Evolutionary conservation across 306 rosid species (phyloP), one percentile per base, ranked within the genome.

Genomic region (Spatholobus suberectus): DNA sequence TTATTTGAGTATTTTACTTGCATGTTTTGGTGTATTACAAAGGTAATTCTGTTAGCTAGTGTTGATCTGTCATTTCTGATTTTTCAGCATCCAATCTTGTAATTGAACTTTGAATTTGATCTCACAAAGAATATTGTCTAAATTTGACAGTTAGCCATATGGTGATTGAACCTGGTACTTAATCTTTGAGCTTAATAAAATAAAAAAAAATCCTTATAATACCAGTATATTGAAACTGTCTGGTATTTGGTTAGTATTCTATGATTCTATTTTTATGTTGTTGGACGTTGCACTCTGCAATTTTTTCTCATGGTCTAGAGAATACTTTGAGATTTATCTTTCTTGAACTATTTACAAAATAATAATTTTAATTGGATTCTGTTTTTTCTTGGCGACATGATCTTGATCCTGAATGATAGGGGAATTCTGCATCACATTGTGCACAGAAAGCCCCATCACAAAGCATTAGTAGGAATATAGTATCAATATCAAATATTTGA

Each of bases 301-400:
- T 29, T 5, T 35, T 57, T 8, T 62, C 43, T 27, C 70, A 2
- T 62, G 13, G 70, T 29, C 27, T 54, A 26, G 20, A 58, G 68
- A 61, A 55, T 27, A 5, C 14, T 21, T 0, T 54, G 6, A 20
- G 37, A 32, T 12, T 23, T 4, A 32, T 61, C 54, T 59, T 47
- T 44, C 73, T 32, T 61, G 35, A 54, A 54, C 41, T 44, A 79
- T 24, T 43, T 52, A 41, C 29, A 43, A 14, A 77, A 62, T 34
- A 37, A 38, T 38, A 27, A n/a, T 67, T 73, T 79, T 65, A 15
- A 32, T 74, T 57, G 46, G 52, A 63, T 63, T 81, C 34, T 69
- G 51, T 75, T 29, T 75, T n/a, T 61, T n/a, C 46, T 24, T 76
- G 26, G 82, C 67, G 57, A 68, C 47, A 62, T 44, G 61, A 76